Evolutionary conservation across 1,284 basidiomycete species (phyloP).

Genomic region (Marasmius fiardii): DNA sequence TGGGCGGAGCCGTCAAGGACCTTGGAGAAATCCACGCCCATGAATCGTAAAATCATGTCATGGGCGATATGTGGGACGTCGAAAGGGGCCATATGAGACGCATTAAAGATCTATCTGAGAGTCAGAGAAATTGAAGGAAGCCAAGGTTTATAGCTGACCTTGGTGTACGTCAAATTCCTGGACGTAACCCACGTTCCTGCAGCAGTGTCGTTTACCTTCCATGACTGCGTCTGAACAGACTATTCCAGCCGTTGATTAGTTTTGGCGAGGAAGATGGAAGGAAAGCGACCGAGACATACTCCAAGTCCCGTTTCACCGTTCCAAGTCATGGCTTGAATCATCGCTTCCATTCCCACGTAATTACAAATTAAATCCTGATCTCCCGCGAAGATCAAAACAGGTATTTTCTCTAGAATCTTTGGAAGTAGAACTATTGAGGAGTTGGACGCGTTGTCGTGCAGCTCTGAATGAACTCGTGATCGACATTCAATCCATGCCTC

Average conservation of each 20-base stretch:
- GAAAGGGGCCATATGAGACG: constrained; percentile 93
- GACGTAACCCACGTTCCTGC: constrained; percentile 91
- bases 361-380: constrained; percentile 98
- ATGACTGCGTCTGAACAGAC: constrained; percentile 73
- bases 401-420: constrained; percentile 72
- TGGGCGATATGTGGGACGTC: constrained; percentile 88
- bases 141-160: constrained; percentile 43
- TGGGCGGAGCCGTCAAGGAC: constrained; percentile 73
- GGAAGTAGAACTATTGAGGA: constrained; percentile 83
- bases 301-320: constrained; percentile 81
- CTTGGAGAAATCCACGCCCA: constrained; percentile 83
- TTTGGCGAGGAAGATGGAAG: not conserved
- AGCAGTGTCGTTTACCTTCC: constrained; percentile 75
- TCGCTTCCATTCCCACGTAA: constrained; percentile 84
- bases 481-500: constrained; percentile 92
- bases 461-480: constrained; percentile 60
- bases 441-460: constrained; percentile 56
- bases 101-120: constrained; percentile 69
- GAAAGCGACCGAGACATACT: constrained; percentile 43
- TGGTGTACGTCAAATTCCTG: constrained; percentile 92
- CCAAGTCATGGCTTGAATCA: constrained; percentile 86
- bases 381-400: constrained; percentile 90
- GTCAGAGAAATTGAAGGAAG: not conserved
- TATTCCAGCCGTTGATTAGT: constrained; percentile 27
- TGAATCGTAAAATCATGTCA: constrained; percentile 98